Percentiles rank a stretch among this genome's conserved stretches.
phyloP scores from a whole-genome alignment of 2,329 filamentous ascomycete species.

The Epichloe uncinata region DNA sequence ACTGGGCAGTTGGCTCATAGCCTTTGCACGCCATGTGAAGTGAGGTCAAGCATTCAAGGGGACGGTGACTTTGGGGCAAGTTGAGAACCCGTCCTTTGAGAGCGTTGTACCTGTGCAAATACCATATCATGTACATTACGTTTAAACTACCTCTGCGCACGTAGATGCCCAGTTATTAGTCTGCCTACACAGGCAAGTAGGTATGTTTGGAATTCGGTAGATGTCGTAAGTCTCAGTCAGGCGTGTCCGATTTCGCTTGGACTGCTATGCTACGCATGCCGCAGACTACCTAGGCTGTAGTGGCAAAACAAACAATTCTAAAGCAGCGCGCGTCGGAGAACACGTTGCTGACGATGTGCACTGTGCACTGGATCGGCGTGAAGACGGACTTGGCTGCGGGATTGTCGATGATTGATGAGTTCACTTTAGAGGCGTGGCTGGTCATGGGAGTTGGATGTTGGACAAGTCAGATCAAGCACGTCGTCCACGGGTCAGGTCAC shows the following conservation, averaged over 20 bases:
- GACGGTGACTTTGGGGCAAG: background rate
- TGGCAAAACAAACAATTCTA: background rate
- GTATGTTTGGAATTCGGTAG: too few relatives aligned
- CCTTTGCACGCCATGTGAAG: background rate
- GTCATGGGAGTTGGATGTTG: background rate
- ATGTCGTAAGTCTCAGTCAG: too few relatives aligned
- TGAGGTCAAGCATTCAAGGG: background rate
- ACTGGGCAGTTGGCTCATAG: background rate
- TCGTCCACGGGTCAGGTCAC: slow-evolving; percentile 13
- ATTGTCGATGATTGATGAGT: background rate
- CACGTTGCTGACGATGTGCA: background rate
- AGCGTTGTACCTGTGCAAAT: background rate
- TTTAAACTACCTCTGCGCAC: background rate
- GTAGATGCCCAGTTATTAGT: background rate
- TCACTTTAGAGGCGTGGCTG: background rate
- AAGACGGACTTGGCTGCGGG: background rate
- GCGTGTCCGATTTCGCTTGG: too few relatives aligned
- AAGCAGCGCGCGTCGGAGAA: background rate
- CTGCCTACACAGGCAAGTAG: background rate
- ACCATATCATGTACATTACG: background rate
- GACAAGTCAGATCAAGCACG: slow-evolving; percentile 14
- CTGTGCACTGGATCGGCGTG: background rate
- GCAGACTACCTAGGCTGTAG: background rate
- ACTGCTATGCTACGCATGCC: background rate
- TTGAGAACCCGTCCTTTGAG: background rate